Evolutionary conservation across 2,329 filamentous ascomycete species (phyloP).

Genomic region (Calonectria pauciramosa): DNA sequence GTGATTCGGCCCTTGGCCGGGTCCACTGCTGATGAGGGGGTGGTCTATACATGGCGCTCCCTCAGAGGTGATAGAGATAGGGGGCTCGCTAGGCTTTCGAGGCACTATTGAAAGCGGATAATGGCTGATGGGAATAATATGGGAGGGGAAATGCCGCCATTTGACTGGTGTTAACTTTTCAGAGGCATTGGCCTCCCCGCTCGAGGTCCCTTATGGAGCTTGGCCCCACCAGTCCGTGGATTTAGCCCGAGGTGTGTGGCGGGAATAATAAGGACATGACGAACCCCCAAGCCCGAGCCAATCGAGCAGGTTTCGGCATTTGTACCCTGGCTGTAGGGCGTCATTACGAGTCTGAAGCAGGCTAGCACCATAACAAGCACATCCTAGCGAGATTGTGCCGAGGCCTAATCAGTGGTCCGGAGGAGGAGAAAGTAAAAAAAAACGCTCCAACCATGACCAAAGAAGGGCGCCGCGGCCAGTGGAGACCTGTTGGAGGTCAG

Average conservation of each 20-base stretch:
- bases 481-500: not conserved
- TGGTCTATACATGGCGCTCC: not conserved
- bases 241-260: constrained; percentile 17
- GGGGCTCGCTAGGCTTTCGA: constrained; percentile 3
- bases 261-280: constrained; percentile 43
- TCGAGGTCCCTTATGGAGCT: not conserved
- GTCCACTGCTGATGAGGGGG: not conserved
- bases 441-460: not conserved
- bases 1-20: not conserved
- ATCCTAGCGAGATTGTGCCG: constrained; percentile 27
- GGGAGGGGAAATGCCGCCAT: not conserved
- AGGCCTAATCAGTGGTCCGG: constrained; percentile 18
- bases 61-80: constrained; percentile 5
- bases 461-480: constrained; percentile 2
- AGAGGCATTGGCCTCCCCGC: constrained; percentile 3
- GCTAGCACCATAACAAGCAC: constrained; percentile 19
- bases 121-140: constrained; percentile 9
- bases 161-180: constrained; percentile 4
- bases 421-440: not conserved
- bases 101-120: constrained; percentile 13
- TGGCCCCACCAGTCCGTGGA: constrained; percentile 9
- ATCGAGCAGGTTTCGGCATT: constrained; percentile 26
- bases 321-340: constrained; percentile 15
- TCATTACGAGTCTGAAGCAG: constrained; percentile 8
- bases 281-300: constrained; percentile 24